Percentiles rank a stretch among this genome's conserved stretches.
phyloP scores from a whole-genome alignment of 306 rosid species.

The Rubus idaeus region DNA sequence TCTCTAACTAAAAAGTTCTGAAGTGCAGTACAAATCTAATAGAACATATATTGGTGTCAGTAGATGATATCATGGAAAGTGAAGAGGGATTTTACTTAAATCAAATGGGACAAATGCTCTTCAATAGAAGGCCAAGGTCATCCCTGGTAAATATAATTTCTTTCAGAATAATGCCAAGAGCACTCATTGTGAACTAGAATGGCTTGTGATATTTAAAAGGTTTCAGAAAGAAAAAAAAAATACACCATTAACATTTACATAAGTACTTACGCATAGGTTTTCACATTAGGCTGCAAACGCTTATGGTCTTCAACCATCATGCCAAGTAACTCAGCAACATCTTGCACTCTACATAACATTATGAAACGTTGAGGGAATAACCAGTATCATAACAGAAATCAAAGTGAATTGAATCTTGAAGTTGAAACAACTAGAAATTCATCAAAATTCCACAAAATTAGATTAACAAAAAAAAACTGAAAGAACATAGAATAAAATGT shows the following conservation, averaged over 20 bases:
- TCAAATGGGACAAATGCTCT: background rate
- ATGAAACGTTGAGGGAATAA: constrained; percentile 20
- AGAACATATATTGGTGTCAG: background rate
- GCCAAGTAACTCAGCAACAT: constrained; percentile 98
- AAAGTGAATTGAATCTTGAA: background rate
- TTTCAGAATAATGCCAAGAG: background rate
- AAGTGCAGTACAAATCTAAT: background rate
- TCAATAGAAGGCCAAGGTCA: background rate
- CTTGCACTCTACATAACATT: constrained; percentile 70
- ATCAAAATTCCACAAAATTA: background rate
- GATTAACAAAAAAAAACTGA: background rate
- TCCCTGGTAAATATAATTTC: background rate
- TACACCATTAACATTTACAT: background rate
- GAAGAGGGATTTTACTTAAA: background rate
- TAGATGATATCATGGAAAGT: background rate
- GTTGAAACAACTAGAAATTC: background rate
- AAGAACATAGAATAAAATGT: background rate
- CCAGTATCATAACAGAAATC: background rate
- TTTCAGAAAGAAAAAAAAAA: background rate
- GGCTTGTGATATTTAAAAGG: background rate
- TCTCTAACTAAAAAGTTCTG: background rate
- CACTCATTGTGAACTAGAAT: background rate
- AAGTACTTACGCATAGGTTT: constrained; percentile 76
- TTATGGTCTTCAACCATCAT: constrained; percentile 93
- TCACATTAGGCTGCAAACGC: constrained; percentile 87